Conservation (phyloP, 1,139 yeast species). For the Protomyces macrosporus region DNA sequence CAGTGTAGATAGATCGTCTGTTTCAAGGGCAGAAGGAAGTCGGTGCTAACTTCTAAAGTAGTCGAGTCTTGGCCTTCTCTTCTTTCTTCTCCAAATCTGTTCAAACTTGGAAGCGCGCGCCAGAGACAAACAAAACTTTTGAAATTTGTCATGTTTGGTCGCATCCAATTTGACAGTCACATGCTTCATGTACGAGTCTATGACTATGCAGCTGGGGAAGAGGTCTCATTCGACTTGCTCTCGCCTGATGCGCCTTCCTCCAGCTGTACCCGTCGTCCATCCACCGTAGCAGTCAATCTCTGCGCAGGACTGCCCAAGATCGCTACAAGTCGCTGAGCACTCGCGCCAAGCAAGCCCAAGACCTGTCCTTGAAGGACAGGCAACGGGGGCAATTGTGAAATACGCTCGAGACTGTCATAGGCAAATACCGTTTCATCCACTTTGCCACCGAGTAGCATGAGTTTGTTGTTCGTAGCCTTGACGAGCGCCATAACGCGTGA, state of each 20-base stretch:
- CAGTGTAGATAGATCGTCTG: background rate
- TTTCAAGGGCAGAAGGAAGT: background rate
- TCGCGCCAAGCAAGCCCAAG: constrained; percentile 7
- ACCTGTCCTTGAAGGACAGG: constrained; percentile 13
- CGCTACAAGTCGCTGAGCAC: constrained; percentile 11
- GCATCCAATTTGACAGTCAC: background rate
- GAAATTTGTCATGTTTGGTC: background rate
- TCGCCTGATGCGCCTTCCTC: background rate
- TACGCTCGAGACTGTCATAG: constrained; percentile 4
- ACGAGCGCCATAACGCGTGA: background rate
- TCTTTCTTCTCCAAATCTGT: background rate
- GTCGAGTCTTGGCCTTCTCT: background rate
- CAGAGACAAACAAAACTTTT: background rate
- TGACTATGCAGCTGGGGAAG: background rate
- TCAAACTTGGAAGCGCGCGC: background rate
- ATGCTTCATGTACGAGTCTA: background rate
- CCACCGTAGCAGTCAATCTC: constrained; percentile 11
- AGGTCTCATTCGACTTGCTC: background rate
- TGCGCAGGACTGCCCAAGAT: constrained; percentile 20
- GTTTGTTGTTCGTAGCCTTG: constrained; percentile 2
- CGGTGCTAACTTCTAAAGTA: background rate
- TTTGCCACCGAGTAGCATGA: constrained; percentile 15
- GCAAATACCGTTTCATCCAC: constrained; percentile 17
- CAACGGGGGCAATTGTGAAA: constrained; percentile 11
- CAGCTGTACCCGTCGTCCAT: constrained; percentile 13